A percentile compares a stretch with the other conserved stretches of the same genome.
Evolutionary conservation across 1,284 basidiomycete species (phyloP).

Genomic region (Cryptococcus maquisensis): DNA sequence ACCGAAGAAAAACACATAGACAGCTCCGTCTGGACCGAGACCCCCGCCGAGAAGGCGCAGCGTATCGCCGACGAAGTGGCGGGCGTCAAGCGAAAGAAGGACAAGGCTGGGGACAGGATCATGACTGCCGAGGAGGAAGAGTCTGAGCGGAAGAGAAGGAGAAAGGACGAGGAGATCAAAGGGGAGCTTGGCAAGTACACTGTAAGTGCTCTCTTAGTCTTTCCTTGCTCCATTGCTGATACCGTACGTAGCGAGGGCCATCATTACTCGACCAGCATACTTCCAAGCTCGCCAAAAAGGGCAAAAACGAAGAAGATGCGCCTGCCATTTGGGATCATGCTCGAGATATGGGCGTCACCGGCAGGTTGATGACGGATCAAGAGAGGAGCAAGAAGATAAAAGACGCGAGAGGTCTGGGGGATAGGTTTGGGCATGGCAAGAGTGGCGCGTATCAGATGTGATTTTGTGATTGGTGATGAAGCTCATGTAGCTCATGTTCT

Average conservation of each 20-base stretch:
- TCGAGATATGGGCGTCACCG: conserved; percentile 77
- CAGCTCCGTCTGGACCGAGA: conserved; percentile 84
- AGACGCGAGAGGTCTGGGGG: conserved; percentile 71
- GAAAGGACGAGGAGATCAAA: conserved; percentile 64
- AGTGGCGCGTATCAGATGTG: conserved; percentile 44
- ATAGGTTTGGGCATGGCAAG: conserved; percentile 64
- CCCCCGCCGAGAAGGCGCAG: conserved; percentile 78
- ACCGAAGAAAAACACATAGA: conserved; percentile 46
- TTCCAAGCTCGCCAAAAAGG: conserved; percentile 28
- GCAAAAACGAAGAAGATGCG: conserved; percentile 54
- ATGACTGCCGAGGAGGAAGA: conserved; percentile 49
- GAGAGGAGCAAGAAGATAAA: conserved; percentile 69
- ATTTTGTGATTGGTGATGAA: too few species aligned
- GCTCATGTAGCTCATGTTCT: too few species aligned
- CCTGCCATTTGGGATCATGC: conserved; percentile 80
- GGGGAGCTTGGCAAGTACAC: conserved; percentile 73
- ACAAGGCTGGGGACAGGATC: conserved; percentile 33
- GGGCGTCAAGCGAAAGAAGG: conserved; percentile 71
- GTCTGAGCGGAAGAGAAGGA: conserved; percentile 53
- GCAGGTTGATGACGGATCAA: conserved; percentile 76
- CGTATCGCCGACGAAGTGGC: conserved; percentile 78
- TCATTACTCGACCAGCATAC: conserved; percentile 67
- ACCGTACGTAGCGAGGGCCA: conserved; percentile 53
- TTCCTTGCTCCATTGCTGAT: neutral
- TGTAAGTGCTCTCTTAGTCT: conserved; percentile 51